A percentile compares a stretch with the other conserved stretches of the same genome.
Conservation (phyloP, 371 early-diverging fungal genomes). For the Syncephalastrum sp. region DNA sequence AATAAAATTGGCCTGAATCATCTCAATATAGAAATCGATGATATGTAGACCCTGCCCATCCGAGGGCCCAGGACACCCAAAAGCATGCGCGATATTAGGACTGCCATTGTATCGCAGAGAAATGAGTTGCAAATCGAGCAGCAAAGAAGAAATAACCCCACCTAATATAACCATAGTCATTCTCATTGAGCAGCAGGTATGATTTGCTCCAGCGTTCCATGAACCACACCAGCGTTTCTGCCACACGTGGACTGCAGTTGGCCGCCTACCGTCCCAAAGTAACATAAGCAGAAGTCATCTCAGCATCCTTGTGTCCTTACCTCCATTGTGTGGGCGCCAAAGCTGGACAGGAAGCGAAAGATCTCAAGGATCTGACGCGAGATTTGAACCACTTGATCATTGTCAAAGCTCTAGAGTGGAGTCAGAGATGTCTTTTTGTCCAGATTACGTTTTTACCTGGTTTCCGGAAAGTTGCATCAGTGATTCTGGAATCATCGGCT, state of each 20-base stretch:
- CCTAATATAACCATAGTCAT: conserved; percentile 62
- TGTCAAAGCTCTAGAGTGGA: conserved; percentile 18
- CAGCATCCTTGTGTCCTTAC: conserved; percentile 15
- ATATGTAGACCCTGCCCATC: conserved; percentile 62
- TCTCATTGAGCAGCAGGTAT: conserved; percentile 64
- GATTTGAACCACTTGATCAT: conserved; percentile 58
- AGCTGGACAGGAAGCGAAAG: conserved; percentile 38
- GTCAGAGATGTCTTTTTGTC: background rate
- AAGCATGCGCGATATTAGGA: conserved; percentile 53
- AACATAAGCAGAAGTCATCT: background rate
- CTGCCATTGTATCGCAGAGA: conserved; percentile 15
- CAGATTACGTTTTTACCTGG: conserved; percentile 20
- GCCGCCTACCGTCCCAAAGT: conserved; percentile 37
- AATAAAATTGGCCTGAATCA: conserved; percentile 60
- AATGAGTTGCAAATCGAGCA: background rate
- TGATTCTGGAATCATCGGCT: conserved; percentile 68
- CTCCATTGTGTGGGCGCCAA: conserved; percentile 41
- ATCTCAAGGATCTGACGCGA: conserved; percentile 54
- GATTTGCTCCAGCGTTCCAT: conserved; percentile 75
- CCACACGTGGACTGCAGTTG: conserved; percentile 71
- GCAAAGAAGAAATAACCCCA: conserved; percentile 5
- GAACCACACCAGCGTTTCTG: conserved; percentile 75
- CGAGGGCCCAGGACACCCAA: conserved; percentile 54
- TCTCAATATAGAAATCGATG: conserved; percentile 62
- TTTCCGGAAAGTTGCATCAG: conserved; percentile 61